Base-by-base conservation (phyloP, 179 eudicot genomes). In the Dionaea muscipula region DNA sequence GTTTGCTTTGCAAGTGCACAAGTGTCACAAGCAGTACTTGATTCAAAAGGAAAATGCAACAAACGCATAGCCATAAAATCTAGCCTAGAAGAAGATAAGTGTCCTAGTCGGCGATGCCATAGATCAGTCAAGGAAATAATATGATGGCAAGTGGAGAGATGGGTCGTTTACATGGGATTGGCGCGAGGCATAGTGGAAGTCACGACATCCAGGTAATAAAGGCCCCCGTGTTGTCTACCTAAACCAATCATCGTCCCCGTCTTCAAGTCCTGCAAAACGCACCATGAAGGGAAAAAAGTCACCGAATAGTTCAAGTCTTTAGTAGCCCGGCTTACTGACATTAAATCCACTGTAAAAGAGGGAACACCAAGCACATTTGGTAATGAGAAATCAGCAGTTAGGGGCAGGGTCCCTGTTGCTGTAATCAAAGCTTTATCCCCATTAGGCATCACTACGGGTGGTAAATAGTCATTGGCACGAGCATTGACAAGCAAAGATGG, bases 281-380 rank as follows among this genome's bases (percentile, higher is more conserved):
- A 59, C 63, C 55, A 59, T 31, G 31, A 12, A 25, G 45, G 55
- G 23, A 59, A 59, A 59, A 59, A 59, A 5, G 23, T 59, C 9
- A 59, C 23, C 15, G 55, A 59, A 33, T 54, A 47, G 20, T 47
- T 48, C 0, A 59, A 40, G 14, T 15, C 46, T 48, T 33, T 59
- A 2, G 55, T 59, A 3, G 47, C 1, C 5, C 24, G 47, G 35
- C 63, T 24, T 15, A 36, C 33, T 19, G 36, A 48, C 54, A 47
- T 47, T 16, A 59, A 24, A 48, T 59, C 63, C 4, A 36, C 46
- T n/a, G 46, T 59, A 17, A 46, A 55, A 17, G 31, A 13, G 9
- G 33, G 48, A 16, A 55, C 48, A 55, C 47, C 3, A 2, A 39
- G 35, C 59, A 39, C 59, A 55, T 55, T 18, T 13, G 37, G 0